phyloP scores from a whole-genome alignment of 2,329 filamentous ascomycete genomes.

The Beauveria australis region DNA sequence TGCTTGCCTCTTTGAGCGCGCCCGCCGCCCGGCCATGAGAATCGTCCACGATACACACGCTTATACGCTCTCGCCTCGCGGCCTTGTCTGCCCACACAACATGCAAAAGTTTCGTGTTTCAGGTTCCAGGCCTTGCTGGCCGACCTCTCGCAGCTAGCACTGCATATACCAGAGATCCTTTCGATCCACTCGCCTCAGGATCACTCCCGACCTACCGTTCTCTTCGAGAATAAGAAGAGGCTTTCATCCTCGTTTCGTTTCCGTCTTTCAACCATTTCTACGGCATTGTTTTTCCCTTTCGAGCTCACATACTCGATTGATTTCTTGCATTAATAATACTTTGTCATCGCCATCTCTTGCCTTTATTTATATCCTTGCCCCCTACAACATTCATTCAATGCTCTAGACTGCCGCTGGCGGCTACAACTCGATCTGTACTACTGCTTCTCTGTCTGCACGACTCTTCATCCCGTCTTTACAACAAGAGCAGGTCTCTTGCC shows the following conservation, averaged over 20 bases:
- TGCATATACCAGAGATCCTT: background rate
- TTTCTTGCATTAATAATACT: background rate
- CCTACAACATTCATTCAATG: background rate
- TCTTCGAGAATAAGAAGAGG: constrained; percentile 22
- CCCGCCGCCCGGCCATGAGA: background rate
- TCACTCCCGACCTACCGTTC: constrained; percentile 5
- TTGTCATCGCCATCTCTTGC: background rate
- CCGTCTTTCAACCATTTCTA: constrained; percentile 18
- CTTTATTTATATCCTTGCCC: background rate
- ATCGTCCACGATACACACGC: constrained; percentile 5
- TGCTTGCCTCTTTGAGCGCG: constrained; percentile 2
- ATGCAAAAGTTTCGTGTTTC: constrained; percentile 7
- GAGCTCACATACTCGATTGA: background rate
- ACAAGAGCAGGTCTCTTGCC: constrained; percentile 17
- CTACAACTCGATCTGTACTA: background rate
- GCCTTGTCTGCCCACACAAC: background rate
- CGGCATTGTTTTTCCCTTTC: constrained; percentile 5
- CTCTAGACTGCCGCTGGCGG: constrained; percentile 11
- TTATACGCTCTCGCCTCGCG: constrained; percentile 1
- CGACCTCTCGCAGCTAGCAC: background rate
- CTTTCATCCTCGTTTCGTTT: constrained; percentile 18
- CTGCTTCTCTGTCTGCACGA: background rate
- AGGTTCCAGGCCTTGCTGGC: constrained; percentile 4
- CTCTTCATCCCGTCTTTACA: background rate
- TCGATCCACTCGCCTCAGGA: constrained; percentile 7